Conservation (phyloP, 2,329 filamentous ascomycete genomes). For the Albophoma yamanashiensis region DNA sequence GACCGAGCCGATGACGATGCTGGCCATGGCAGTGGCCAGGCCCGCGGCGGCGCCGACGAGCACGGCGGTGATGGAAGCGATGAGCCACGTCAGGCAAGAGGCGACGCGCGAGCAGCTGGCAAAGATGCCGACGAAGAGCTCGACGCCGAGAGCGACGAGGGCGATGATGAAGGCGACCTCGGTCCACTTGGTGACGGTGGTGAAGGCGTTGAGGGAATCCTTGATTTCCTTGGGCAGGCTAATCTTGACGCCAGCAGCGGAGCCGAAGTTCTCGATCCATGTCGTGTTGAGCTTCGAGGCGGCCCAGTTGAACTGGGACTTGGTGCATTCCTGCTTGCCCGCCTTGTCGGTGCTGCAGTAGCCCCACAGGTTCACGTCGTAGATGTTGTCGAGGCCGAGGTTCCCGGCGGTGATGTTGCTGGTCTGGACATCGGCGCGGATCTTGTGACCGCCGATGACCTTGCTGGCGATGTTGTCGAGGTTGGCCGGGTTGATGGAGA, state of each 20-base stretch:
- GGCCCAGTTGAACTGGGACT: constrained; percentile 66
- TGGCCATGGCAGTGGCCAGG: constrained; percentile 65
- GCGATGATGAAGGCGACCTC: constrained; percentile 71
- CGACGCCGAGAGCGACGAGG: constrained; percentile 55
- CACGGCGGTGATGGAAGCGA: constrained; percentile 51
- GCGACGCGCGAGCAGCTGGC: constrained; percentile 75
- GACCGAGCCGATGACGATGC: constrained; percentile 48
- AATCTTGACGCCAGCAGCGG: constrained; percentile 40
- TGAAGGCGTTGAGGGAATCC: constrained; percentile 61
- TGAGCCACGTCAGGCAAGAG: constrained; percentile 71
- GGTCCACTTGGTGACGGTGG: constrained; percentile 68
- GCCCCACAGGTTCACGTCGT: constrained; percentile 76
- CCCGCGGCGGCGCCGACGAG: constrained; percentile 52
- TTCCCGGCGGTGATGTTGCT: constrained; percentile 45
- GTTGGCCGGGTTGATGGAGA: constrained; percentile 30
- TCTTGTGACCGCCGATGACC: constrained; percentile 8
- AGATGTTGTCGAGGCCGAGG: constrained; percentile 61
- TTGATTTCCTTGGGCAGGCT: constrained; percentile 58
- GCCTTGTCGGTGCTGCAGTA: constrained; percentile 61
- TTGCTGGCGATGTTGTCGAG: constrained; percentile 22
- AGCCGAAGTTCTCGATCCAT: constrained; percentile 41
- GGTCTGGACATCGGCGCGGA: constrained; percentile 12
- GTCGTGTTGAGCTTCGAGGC: constrained; percentile 57
- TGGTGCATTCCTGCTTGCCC: constrained; percentile 52
- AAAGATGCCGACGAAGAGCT: constrained; percentile 70